Conservation (phyloP, 1,139 yeast genomes). For the Diutina ranongensis region DNA sequence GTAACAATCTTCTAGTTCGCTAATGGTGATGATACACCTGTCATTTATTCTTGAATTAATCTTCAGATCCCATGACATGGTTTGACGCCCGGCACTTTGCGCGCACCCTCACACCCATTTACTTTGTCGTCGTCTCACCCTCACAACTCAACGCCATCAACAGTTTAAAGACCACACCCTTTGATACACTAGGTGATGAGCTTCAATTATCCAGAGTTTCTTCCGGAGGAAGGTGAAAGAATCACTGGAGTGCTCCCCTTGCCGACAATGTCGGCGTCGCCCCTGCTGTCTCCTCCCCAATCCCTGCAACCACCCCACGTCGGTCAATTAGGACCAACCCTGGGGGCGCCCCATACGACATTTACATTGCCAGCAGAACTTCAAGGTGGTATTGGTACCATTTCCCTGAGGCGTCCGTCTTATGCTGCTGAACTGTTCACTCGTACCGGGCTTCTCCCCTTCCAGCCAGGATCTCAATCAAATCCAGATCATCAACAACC, state of each 20-base stretch:
- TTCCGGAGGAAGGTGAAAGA: constrained; percentile 8
- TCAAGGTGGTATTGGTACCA: constrained; percentile 54
- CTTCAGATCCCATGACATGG: background rate
- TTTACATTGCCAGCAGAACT: constrained; percentile 47
- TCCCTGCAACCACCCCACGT: background rate
- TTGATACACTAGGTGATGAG: constrained; percentile 15
- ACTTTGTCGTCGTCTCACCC: background rate
- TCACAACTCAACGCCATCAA: background rate
- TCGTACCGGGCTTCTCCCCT: constrained; percentile 12
- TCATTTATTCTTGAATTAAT: background rate
- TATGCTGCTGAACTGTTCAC: constrained; percentile 53
- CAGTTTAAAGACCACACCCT: background rate
- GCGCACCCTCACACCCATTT: background rate
- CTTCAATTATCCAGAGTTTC: constrained; percentile 29
- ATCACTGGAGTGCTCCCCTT: background rate
- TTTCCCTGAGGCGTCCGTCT: constrained; percentile 52
- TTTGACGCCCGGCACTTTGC: background rate
- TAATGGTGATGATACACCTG: background rate
- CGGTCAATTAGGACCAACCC: background rate
- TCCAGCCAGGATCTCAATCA: background rate
- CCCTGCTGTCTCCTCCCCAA: background rate
- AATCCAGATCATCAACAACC: background rate
- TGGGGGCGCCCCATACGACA: constrained; percentile 8
- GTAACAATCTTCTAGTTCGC: no score
- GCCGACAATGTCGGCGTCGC: background rate